phyloP scores from a whole-genome alignment of 805 yeast genomes.

The Ogataea zsoltii region DNA sequence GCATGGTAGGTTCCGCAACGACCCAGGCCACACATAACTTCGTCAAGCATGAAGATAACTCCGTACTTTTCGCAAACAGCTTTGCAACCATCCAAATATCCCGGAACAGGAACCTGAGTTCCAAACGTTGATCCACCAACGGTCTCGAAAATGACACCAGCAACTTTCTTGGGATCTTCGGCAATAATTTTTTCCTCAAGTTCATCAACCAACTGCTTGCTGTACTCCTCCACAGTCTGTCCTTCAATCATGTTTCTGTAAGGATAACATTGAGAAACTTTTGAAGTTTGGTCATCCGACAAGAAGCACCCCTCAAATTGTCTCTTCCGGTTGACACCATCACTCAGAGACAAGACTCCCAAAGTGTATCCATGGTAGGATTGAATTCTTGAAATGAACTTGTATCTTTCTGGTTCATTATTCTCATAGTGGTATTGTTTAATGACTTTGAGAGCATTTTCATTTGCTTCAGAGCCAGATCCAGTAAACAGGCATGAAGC shows the following conservation, averaged over 20 bases:
- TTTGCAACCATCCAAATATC: slow-evolving; percentile 45
- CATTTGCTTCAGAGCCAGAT: slow-evolving; percentile 78
- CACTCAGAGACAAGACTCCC: slow-evolving; percentile 43
- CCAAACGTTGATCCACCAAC: slow-evolving; percentile 47
- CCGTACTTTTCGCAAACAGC: slow-evolving; percentile 51
- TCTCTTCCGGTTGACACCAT: slow-evolving; percentile 28
- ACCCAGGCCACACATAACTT: slow-evolving; percentile 57
- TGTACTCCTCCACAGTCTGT: slow-evolving; percentile 40
- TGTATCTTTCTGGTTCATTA: slow-evolving; percentile 37
- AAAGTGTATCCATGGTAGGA: slow-evolving; percentile 49
- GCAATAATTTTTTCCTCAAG: slow-evolving; percentile 40
- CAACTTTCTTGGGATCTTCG: slow-evolving; percentile 43
- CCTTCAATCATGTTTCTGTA: slow-evolving; percentile 33
- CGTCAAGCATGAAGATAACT: slow-evolving; percentile 47
- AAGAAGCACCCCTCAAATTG: slow-evolving; percentile 30
- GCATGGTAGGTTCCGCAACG: slow-evolving; percentile 49
- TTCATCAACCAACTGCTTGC: slow-evolving; percentile 35
- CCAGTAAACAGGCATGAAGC: slow-evolving; percentile 48
- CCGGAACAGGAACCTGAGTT: slow-evolving; percentile 42
- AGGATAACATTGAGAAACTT: slow-evolving; percentile 32
- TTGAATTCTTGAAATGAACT: slow-evolving; percentile 40
- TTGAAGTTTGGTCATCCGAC: slow-evolving; percentile 21
- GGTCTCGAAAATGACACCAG: slow-evolving; percentile 44
- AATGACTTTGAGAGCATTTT: slow-evolving; percentile 71
- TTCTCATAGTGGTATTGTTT: slow-evolving; percentile 43